Conservation (phyloP, 192 early-diverging fungal genomes). For the Tieghemiomyces parasiticus region DNA sequence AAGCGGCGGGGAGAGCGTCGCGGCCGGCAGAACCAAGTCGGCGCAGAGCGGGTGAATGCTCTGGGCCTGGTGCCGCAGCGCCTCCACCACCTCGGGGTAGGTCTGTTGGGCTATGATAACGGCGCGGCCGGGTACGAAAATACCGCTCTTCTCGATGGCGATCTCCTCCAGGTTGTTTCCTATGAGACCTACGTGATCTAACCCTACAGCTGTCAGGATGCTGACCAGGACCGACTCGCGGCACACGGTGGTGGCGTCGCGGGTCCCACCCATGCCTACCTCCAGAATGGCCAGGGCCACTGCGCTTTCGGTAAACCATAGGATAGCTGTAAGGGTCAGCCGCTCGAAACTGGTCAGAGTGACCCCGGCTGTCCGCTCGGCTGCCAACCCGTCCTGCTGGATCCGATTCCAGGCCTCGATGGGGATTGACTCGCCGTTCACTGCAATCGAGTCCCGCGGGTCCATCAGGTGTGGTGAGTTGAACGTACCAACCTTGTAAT, state of each 20-base stretch:
- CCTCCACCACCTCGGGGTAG: constrained; percentile 18
- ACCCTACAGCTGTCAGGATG: constrained; percentile 38
- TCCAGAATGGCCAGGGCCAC: constrained; percentile 51
- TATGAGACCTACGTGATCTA: constrained; percentile 50
- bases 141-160: constrained; percentile 50
- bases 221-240: constrained; percentile 14
- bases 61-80: not conserved
- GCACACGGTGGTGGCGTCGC: constrained; percentile 60
- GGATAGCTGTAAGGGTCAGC: constrained; percentile 25
- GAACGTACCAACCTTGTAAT: constrained; percentile 30
- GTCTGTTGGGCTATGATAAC: constrained; percentile 39
- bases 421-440: constrained; percentile 26
- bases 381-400: constrained; percentile 9
- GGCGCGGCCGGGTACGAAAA: constrained; percentile 30
- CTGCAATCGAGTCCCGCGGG: constrained; percentile 34
- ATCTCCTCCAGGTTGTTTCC: constrained; percentile 38
- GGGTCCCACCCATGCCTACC: constrained; percentile 51
- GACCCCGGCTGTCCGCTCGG: constrained; percentile 16
- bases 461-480: constrained; percentile 50
- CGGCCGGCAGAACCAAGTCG: not conserved
- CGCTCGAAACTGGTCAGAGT: constrained; percentile 47
- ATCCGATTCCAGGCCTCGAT: constrained; percentile 13
- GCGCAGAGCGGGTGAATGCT: not conserved
- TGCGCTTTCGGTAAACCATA: constrained; percentile 23
- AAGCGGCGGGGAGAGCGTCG: not conserved